Base-by-base conservation (phyloP, 192 early-diverging fungal genomes). In the Backusella tarrabulga region DNA sequence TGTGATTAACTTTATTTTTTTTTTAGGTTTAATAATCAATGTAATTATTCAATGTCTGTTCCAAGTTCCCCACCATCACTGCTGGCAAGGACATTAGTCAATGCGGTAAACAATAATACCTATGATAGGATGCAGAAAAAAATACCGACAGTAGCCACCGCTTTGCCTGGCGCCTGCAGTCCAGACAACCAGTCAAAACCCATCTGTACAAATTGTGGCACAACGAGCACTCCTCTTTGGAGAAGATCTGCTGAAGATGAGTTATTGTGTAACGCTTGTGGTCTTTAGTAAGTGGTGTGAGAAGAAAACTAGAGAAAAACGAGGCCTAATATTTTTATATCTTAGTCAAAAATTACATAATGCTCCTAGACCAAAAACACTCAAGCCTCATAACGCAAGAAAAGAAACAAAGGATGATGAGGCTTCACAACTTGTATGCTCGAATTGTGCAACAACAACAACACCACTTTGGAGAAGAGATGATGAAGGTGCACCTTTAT, bases 191-290 rank as follows among this genome's bases (percentile, higher is more conserved):
- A 60, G 26, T 70, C 68, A 50, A 75, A 78, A 79, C 73, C 79
- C 38, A 73, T 76, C 36, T 93, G 92, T 76, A 84, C 87, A 73
- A 94, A 94, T 76, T 94, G 93, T 77, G 87, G 85, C 9, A 91
- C 90, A 1, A 97, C 92, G 1, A 92, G 89, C 11, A 99, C 98
- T 29, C 92, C 96, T 6, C 89, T 99, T n/a, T 99, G 98, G 98
- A 90, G 98, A 36, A 88, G 96, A 17, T 91, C 94, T 36, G 85
- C 87, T 23, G 88, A 93, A 71, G 97, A 97, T 56, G 90, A 94
- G 70, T 85, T 94, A 9, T 85, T 99, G 34, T 99, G 98, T 85
- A 99, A 99, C 77, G 98, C 98, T 4, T 99, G 98, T 79, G 97
- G 97, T 6, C 85, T 99, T 19, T 99, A 96, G 86, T 95, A 88